These are phyloP conservation scores for Helotiales sp. DNA, from an alignment of 2,329 filamentous ascomycete genomes.

Conservation along the genomic window DNA sequence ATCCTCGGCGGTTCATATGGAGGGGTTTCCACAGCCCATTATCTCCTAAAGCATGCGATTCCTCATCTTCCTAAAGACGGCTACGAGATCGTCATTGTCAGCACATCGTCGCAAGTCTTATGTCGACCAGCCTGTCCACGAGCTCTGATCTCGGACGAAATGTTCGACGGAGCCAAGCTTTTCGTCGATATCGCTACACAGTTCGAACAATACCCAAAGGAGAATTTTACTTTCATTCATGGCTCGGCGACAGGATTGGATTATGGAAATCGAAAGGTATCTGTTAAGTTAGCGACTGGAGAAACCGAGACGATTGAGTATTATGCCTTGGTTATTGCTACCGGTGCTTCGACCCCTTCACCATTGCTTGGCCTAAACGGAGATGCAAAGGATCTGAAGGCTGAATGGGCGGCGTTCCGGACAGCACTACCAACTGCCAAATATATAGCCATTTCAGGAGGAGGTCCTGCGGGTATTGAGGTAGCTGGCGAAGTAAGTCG, in stretches of 20 bases:
- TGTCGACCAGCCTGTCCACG: constrained; percentile 53
- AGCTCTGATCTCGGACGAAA: constrained; percentile 51
- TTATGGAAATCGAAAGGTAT: constrained; percentile 43
- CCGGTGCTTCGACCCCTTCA: constrained; percentile 52
- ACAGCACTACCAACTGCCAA: constrained; percentile 47
- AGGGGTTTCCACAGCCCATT: constrained; percentile 57
- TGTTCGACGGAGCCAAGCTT: constrained; percentile 52
- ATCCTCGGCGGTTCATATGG: constrained; percentile 59
- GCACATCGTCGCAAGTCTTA: constrained; percentile 48
- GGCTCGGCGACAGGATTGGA: constrained; percentile 48
- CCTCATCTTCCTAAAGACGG: constrained; percentile 45
- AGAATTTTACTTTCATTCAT: constrained; percentile 50
- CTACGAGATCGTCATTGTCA: constrained; percentile 52
- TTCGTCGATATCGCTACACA: constrained; percentile 47
- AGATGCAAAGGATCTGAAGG: constrained; percentile 44
- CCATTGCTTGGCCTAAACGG: constrained; percentile 49
- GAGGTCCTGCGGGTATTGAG: constrained; percentile 53
- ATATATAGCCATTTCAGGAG: constrained; percentile 51
- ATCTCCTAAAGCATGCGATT: constrained; percentile 57
- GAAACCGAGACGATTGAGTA: constrained; percentile 45
- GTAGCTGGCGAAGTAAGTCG: constrained; percentile 45
- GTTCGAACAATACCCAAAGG: constrained; percentile 48
- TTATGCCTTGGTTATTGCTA: constrained; percentile 55
- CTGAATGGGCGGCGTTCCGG: constrained; percentile 49
- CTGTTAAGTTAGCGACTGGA: constrained; percentile 31